These are phyloP conservation scores for Xerocomellus chrysenteron DNA, from an alignment of 768 basidiomycete species.

Conservation along the genomic window DNA sequence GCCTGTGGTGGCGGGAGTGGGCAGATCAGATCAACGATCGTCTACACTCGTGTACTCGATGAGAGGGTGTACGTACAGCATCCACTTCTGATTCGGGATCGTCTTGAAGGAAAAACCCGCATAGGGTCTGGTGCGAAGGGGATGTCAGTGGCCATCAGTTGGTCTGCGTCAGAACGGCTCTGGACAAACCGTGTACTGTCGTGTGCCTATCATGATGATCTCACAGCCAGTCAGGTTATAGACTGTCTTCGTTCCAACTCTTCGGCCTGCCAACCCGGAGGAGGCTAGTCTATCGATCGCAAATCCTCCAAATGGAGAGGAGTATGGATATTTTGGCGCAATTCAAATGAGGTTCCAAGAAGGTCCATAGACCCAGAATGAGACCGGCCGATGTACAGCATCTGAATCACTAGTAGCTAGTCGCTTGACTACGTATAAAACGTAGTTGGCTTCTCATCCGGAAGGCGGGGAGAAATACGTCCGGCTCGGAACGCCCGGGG, in stretches of 20 bases:
- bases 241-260: not conserved
- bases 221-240: not conserved
- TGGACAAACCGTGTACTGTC: conserved; percentile 19
- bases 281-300: not conserved
- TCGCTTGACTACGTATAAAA: too few species aligned
- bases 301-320: not conserved
- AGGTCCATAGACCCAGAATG: too few species aligned
- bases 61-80: conserved; percentile 6
- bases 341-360: not conserved
- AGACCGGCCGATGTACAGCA: too few species aligned
- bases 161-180: not conserved
- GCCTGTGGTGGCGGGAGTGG: conserved; percentile 2
- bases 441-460: too few species aligned
- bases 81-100: conserved; percentile 14
- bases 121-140: conserved; percentile 2
- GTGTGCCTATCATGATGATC: conserved; percentile 5
- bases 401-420: too few species aligned
- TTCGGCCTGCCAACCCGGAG: not conserved
- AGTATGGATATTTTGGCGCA: not conserved
- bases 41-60: not conserved
- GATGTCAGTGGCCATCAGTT: not conserved
- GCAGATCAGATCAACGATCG: not conserved
- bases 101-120: conserved; percentile 20
- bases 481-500: too few species aligned
- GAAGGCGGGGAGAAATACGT: too few species aligned